Evolutionary conservation across 2,329 filamentous ascomycete species (phyloP).

Genomic region (Beauveria brongniartii): DNA sequence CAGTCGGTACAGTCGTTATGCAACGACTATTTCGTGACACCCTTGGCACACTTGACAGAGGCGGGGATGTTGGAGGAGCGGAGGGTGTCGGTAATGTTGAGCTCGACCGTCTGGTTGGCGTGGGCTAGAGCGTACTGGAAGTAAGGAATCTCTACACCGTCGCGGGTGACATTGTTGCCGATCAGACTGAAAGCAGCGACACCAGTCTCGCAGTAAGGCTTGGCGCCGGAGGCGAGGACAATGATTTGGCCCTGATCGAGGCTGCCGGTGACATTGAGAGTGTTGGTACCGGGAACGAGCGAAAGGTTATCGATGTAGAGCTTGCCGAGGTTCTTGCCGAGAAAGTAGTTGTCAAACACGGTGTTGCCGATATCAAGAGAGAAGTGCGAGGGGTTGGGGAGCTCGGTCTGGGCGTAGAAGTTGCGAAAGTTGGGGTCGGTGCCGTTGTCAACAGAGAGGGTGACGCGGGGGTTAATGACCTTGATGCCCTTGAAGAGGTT

Average conservation of each 20-base stretch:
- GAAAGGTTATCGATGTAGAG: slow-evolving; percentile 50
- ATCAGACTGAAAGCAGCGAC: slow-evolving; percentile 47
- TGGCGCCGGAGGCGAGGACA: slow-evolving; percentile 25
- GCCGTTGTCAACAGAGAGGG: slow-evolving; percentile 28
- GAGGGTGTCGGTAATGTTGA: slow-evolving; percentile 43
- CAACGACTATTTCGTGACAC: neutral
- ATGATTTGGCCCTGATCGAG: slow-evolving; percentile 45
- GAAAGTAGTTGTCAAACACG: slow-evolving; percentile 51
- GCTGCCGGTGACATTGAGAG: slow-evolving; percentile 43
- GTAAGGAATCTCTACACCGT: slow-evolving; percentile 46
- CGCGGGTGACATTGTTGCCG: slow-evolving; percentile 43
- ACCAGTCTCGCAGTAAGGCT: slow-evolving; percentile 45
- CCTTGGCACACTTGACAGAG: neutral
- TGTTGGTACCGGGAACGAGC: slow-evolving; percentile 52
- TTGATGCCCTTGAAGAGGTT: slow-evolving; percentile 48
- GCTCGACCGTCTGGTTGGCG: slow-evolving; percentile 41
- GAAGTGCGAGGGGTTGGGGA: slow-evolving; percentile 57
- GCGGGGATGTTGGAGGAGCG: neutral
- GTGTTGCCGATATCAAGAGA: slow-evolving; percentile 60
- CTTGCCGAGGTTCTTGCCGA: slow-evolving; percentile 43
- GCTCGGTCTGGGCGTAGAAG: slow-evolving; percentile 50
- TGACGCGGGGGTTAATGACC: slow-evolving; percentile 43
- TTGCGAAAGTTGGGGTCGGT: slow-evolving; percentile 37
- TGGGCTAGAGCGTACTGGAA: slow-evolving; percentile 46
- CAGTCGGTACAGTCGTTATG: neutral